Evolutionary conservation across 225 moss, liverwort and hornwort species (phyloP).

Genomic region (Straminergon stramineum): DNA sequence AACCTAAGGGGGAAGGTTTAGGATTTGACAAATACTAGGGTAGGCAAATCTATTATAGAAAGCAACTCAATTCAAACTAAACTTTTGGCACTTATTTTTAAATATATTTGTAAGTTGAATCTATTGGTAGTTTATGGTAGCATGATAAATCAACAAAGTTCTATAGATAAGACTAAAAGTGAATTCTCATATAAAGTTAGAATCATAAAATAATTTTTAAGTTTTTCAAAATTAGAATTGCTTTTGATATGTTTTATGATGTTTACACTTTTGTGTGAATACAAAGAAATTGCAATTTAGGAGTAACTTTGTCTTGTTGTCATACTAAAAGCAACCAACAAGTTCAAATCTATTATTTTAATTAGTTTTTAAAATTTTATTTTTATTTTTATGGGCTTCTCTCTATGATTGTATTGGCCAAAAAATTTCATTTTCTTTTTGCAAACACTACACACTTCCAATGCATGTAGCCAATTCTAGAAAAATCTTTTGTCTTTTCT

Average conservation of each 20-base stretch:
- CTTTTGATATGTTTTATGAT: neutral
- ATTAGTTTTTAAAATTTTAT: neutral
- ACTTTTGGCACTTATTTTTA: neutral
- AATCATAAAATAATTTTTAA: neutral
- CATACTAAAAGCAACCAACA: neutral
- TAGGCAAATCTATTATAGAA: neutral
- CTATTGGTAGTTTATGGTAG: rapidly evolving
- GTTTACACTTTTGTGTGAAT: neutral
- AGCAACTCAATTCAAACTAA: neutral
- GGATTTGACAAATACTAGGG: neutral
- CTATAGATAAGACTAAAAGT: neutral
- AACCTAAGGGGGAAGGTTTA: neutral
- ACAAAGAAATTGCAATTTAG: rapidly evolving
- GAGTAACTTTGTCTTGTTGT: neutral
- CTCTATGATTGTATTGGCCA: rapidly evolving
- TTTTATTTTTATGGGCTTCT: rapidly evolving
- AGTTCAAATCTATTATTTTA: neutral
- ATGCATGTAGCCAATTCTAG: neutral
- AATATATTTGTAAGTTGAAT: neutral
- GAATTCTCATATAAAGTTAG: rapidly evolving
- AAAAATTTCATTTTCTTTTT: neutral
- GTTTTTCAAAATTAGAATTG: neutral
- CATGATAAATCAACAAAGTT: neutral
- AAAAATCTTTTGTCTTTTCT: neutral
- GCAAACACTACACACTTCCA: neutral